Base-by-base conservation (phyloP, 768 basidiomycete genomes). In the Pleurotus ostreatus region DNA sequence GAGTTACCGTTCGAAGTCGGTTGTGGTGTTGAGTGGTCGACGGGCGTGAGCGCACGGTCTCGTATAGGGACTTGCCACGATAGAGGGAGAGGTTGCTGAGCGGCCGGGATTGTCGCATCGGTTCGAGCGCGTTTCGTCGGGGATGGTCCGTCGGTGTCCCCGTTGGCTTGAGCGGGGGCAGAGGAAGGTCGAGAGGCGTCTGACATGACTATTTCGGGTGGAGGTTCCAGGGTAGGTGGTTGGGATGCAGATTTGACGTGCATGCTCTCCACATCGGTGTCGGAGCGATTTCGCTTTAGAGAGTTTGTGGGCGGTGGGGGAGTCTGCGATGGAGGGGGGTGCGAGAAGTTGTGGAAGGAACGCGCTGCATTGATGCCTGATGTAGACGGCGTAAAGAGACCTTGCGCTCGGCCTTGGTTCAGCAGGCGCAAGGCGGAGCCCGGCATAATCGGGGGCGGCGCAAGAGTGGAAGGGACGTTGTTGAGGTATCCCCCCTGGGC, bases 351-450 rank as follows among this genome's bases (percentile, higher is more conserved):
- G 75, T 49, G 85, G 85, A 37, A 85, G 80, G 26, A 72, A 55
- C 79, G 74, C 61, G 78, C 69, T 43, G 75, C 65, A 49, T 72
- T 70, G 55, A 80, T 69, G 59, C 78, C 77, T 53, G 90, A 86
- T 8, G 92, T 91, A 18, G 89, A 90, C 3, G 90, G 90, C 22
- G 90, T 92, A 67, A 92, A 92, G 25, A 92, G 78, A 57, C 89
- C 89, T 73, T 92, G 90, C 0, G 89, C 89, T 58, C 89, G 84
- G 58, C 89, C 89, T 78, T 92, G 90, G 65, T 91, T 88, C 45
- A 92, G 78, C 44, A 92, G 78, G 54, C 89, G 86, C 49, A 92
- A 83, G 23, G 90, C 90, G 44, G 90, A 92, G 47, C 90, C 90
- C 34, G 90, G 90, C 84, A 91, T 85, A 66, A 92, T 92, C 41